Evolutionary conservation across 1,139 yeast species (phyloP).

Genomic region (Lodderomyces oxycetoniae): DNA sequence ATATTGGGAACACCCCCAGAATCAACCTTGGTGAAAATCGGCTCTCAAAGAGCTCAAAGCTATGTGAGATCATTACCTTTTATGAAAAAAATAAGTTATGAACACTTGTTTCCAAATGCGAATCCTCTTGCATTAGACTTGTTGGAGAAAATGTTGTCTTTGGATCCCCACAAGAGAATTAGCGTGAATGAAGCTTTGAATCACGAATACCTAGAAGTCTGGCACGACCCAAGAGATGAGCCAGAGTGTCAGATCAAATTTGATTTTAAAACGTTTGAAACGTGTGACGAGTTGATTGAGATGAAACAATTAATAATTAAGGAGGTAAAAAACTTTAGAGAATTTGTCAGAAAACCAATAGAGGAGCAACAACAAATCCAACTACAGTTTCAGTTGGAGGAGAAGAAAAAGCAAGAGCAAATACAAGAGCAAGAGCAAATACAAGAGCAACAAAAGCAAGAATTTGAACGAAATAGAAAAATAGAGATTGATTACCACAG

Average conservation of each 20-base stretch:
- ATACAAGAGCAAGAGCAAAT: constrained; percentile 16
- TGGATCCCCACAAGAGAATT: constrained; percentile 84
- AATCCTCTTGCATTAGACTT: constrained; percentile 84
- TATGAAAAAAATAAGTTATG: constrained; percentile 78
- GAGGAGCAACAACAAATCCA: constrained; percentile 58
- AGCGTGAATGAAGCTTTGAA: constrained; percentile 84
- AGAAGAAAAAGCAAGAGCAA: constrained; percentile 27
- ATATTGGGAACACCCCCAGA: constrained; percentile 90
- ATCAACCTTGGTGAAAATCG: constrained; percentile 75
- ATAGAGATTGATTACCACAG: constrained; percentile 3
- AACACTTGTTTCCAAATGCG: constrained; percentile 71
- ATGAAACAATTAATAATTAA: constrained; percentile 76
- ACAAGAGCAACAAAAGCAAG: constrained; percentile 13
- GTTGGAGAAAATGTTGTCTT: constrained; percentile 73
- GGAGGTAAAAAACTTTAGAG: constrained; percentile 78
- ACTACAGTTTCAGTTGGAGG: constrained; percentile 33
- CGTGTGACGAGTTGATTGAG: constrained; percentile 70
- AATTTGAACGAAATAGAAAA: constrained; percentile 11
- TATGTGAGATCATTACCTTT: constrained; percentile 82
- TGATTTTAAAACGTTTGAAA: constrained; percentile 82
- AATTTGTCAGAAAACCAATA: constrained; percentile 71
- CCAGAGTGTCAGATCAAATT: constrained; percentile 80
- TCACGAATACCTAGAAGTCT: constrained; percentile 83
- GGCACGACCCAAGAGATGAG: constrained; percentile 98
- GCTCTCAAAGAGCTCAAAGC: constrained; percentile 86